A percentile compares a stretch with the other conserved stretches of the same genome.
These are phyloP conservation scores for Ophiognomonia clavigignenti-juglandacearum DNA, from an alignment of 2,329 filamentous ascomycete genomes.

Conservation along the genomic window DNA sequence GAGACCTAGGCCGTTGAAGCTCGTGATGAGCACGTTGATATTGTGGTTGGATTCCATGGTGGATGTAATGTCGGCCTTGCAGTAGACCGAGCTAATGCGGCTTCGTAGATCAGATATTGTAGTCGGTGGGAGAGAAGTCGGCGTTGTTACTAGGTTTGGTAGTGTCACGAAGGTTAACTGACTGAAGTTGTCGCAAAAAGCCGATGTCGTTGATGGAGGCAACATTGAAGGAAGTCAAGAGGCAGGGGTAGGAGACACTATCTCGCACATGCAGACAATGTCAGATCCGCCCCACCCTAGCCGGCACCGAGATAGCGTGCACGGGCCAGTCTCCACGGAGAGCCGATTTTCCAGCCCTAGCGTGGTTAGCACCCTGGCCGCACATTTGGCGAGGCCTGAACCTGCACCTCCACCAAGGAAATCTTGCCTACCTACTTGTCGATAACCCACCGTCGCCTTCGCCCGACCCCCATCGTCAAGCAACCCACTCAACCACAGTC, in stretches of 20 bases:
- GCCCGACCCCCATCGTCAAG: constrained; percentile 35
- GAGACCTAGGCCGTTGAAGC: constrained; percentile 76
- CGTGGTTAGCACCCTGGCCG: constrained; percentile 7
- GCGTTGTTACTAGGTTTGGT: too few relatives aligned
- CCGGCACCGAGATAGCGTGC: neutral
- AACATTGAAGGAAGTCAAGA: neutral
- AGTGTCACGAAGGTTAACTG: too few relatives aligned
- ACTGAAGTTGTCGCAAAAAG: too few relatives aligned
- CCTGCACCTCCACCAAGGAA: constrained; percentile 7
- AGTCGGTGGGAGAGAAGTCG: too few relatives aligned
- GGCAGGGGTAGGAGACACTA: too few relatives aligned
- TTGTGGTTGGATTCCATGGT: constrained; percentile 51
- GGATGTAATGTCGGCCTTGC: constrained; percentile 13
- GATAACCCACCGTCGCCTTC: constrained; percentile 12
- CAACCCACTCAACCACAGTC: constrained; percentile 44
- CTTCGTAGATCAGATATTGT: too few relatives aligned
- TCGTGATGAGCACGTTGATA: constrained; percentile 80
- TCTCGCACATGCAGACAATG: too few relatives aligned
- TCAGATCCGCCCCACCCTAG: too few relatives aligned
- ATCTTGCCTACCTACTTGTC: constrained; percentile 12
- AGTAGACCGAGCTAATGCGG: neutral
- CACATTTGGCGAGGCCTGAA: constrained; percentile 13
- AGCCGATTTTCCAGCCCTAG: constrained; percentile 6
- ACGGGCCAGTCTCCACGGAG: neutral
- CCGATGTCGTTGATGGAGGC: neutral